A percentile compares a stretch with the other conserved stretches of the same genome.
Evolutionary conservation across 2,329 filamentous ascomycete species (phyloP).

Genomic region (Ophiocordyceps camponoti-saundersi): DNA sequence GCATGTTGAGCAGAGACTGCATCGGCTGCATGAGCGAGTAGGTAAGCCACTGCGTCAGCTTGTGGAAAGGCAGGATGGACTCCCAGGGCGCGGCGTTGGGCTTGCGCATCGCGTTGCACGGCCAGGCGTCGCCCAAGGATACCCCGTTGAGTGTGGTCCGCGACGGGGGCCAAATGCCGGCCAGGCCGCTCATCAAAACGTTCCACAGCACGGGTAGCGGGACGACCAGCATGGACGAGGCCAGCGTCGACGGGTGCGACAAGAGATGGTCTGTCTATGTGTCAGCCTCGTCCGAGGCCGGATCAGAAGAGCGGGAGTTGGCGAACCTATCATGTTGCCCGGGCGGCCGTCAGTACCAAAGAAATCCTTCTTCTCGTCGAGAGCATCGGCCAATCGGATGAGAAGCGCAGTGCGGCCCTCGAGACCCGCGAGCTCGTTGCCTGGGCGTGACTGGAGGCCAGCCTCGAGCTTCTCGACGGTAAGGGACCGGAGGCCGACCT

Average conservation of each 20-base stretch:
- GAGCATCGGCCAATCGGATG: constrained; percentile 54
- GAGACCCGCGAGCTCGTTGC: constrained; percentile 69
- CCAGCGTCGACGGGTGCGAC: constrained; percentile 76
- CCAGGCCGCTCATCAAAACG: constrained; percentile 73
- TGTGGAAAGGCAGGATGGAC: constrained; percentile 79
- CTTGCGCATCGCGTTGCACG: constrained; percentile 64
- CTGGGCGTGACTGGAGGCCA: constrained; percentile 68
- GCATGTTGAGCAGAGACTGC: constrained; percentile 61
- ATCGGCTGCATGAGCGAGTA: constrained; percentile 91
- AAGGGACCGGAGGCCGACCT: constrained; percentile 55
- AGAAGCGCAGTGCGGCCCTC: constrained; percentile 72
- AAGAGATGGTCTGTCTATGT: constrained; percentile 64
- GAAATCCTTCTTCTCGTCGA: constrained; percentile 59
- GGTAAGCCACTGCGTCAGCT: constrained; percentile 85
- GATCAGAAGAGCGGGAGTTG: not conserved
- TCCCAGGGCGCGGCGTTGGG: constrained; percentile 43
- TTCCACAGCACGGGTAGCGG: constrained; percentile 80
- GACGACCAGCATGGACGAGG: constrained; percentile 75
- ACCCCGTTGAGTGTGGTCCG: constrained; percentile 76
- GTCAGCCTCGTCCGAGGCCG: not conserved
- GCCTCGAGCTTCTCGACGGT: constrained; percentile 59
- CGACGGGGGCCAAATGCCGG: constrained; percentile 74
- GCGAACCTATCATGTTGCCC: constrained; percentile 80
- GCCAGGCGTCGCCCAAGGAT: constrained; percentile 88
- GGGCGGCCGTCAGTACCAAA: constrained; percentile 76